Evolutionary conservation across 1,284 basidiomycete genomes (phyloP).

Genomic region (Cronartium quercuum): DNA sequence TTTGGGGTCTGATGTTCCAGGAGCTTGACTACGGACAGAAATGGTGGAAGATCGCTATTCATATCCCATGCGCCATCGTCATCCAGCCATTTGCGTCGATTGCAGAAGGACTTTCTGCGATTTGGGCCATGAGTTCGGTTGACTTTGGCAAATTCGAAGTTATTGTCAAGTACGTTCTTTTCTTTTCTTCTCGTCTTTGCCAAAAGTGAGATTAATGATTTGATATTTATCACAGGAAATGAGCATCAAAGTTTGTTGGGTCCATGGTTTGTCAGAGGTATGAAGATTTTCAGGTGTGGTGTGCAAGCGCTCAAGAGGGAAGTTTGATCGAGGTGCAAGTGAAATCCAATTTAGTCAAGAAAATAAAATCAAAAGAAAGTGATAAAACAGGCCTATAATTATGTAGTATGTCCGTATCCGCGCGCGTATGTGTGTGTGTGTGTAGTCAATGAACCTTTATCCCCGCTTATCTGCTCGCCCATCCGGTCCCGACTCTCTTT

Average conservation of each 20-base stretch:
- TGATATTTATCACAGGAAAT: neutral
- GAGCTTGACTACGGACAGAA: constrained; percentile 45
- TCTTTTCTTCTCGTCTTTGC: neutral
- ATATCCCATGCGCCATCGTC: constrained; percentile 44
- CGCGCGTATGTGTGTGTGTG: too few species aligned
- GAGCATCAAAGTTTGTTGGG: neutral
- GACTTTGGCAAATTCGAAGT: constrained; percentile 44
- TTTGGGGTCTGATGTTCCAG: constrained; percentile 41
- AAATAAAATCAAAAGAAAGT: too few species aligned
- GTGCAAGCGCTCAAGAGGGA: too few species aligned
- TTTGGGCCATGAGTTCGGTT: constrained; percentile 50
- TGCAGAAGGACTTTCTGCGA: constrained; percentile 50
- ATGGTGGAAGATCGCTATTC: constrained; percentile 39
- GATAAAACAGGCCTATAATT: too few species aligned
- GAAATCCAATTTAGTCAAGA: too few species aligned
- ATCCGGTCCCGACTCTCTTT: too few species aligned
- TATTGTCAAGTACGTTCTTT: constrained; percentile 39
- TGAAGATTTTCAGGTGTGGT: too few species aligned
- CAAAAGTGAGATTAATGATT: neutral
- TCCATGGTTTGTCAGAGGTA: too few species aligned
- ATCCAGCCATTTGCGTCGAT: constrained; percentile 51
- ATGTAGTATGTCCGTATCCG: too few species aligned
- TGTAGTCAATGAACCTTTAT: too few species aligned
- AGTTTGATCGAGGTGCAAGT: too few species aligned
- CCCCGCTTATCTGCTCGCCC: too few species aligned